Conservation (phyloP, 352 stramenopile species). For the Globisporangium cylindrosporum region DNA sequence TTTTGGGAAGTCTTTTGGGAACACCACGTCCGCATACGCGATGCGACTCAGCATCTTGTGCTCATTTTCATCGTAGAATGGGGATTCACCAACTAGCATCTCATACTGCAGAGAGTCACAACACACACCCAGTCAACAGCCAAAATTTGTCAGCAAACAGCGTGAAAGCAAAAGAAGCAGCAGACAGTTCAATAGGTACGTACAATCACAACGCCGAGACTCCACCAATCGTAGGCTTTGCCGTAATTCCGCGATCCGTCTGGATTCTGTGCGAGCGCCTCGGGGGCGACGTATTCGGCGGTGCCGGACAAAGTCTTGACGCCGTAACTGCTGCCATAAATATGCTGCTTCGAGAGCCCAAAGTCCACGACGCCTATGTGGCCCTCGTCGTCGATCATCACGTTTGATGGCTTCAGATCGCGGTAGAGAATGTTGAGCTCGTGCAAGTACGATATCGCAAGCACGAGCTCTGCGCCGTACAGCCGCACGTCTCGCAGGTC, state of each 20-base stretch:
- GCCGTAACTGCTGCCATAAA: constrained; percentile 81
- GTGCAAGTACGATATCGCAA: constrained; percentile 88
- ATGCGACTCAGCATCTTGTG: constrained; percentile 87
- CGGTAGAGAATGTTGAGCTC: constrained; percentile 89
- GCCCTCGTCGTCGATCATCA: constrained; percentile 88
- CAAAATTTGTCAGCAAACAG: neutral
- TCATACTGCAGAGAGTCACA: constrained; percentile 57
- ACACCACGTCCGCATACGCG: constrained; percentile 71
- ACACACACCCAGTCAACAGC: neutral
- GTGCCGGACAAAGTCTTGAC: constrained; percentile 87
- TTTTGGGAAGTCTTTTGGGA: constrained; percentile 69
- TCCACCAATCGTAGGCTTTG: constrained; percentile 90
- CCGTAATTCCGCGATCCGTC: constrained; percentile 84
- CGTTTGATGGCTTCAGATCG: constrained; percentile 86
- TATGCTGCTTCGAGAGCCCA: constrained; percentile 86
- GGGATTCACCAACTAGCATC: constrained; percentile 83
- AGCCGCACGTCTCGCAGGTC: constrained; percentile 61
- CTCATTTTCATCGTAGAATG: constrained; percentile 89
- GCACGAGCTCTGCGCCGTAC: constrained; percentile 82
- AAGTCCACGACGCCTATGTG: constrained; percentile 90
- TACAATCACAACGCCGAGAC: constrained; percentile 83
- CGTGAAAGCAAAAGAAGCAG: neutral
- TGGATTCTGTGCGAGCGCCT: constrained; percentile 76
- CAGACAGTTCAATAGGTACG: constrained; percentile 20
- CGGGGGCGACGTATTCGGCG: constrained; percentile 84